Evolutionary conservation across 1,284 basidiomycete species (phyloP).

Genomic region (Fistulina hepatica): DNA sequence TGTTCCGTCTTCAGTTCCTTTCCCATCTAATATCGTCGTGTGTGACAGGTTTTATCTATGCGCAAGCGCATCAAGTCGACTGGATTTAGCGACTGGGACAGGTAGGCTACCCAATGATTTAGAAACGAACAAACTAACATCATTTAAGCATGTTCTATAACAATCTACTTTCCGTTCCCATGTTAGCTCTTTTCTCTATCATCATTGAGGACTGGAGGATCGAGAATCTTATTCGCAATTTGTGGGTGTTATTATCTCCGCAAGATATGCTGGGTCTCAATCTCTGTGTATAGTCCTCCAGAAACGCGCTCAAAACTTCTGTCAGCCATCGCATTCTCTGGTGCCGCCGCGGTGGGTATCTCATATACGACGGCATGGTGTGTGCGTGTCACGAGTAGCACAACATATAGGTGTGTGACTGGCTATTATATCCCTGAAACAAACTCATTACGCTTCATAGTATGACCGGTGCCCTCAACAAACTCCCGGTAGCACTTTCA

Average conservation of each 20-base stretch:
- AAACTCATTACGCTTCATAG: constrained; percentile 29
- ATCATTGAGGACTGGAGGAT: constrained; percentile 86
- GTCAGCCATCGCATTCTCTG: constrained; percentile 88
- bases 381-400: constrained; percentile 90
- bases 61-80: constrained; percentile 94
- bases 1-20: constrained; percentile 6
- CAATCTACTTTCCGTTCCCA: constrained; percentile 91
- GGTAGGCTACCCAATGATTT: constrained; percentile 24
- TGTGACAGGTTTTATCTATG: constrained; percentile 78
- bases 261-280: constrained; percentile 6
- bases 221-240: constrained; percentile 74
- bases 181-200: constrained; percentile 77
- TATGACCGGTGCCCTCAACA: constrained; percentile 99
- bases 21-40: constrained; percentile 5
- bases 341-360: constrained; percentile 94
- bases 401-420: constrained; percentile 75
- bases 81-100: constrained; percentile 99
- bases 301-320: constrained; percentile 75
- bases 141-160: constrained; percentile 88
- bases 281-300: constrained; percentile 49
- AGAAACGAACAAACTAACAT: neutral
- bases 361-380: constrained; percentile 99
- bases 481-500: constrained; percentile 93
- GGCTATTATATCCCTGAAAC: constrained; percentile 3
- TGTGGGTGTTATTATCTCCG: constrained; percentile 43